Conservation (phyloP, 257 asterid species). For the Petunia secreta region DNA sequence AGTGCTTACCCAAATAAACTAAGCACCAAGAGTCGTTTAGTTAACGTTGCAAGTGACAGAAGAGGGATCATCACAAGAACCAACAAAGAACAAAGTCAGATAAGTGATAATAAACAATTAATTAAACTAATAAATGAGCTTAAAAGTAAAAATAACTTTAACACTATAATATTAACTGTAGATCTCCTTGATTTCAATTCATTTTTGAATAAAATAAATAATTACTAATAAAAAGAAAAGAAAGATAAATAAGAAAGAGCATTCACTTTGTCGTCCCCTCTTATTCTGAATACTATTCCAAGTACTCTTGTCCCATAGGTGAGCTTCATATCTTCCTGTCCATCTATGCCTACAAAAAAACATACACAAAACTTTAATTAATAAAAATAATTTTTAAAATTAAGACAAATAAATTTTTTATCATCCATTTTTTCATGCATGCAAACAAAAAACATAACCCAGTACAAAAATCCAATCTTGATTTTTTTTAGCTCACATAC, state of each 20-base stretch:
- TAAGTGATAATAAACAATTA: constrained; percentile 42
- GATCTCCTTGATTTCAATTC: constrained; percentile 57
- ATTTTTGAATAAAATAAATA: background rate
- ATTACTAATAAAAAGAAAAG: background rate
- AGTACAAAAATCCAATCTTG: background rate
- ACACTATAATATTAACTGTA: constrained; percentile 44
- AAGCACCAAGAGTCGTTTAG: constrained; percentile 50
- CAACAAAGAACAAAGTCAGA: constrained; percentile 46
- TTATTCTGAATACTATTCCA: constrained; percentile 85
- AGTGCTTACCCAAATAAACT: constrained; percentile 84
- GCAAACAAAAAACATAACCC: constrained; percentile 37
- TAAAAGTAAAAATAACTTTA: constrained; percentile 20
- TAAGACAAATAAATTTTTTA: background rate
- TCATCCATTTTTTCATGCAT: constrained; percentile 50
- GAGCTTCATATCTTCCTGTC: constrained; percentile 92
- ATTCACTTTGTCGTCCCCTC: constrained; percentile 81
- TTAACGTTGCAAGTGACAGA: constrained; percentile 46
- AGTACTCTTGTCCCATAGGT: constrained; percentile 83
- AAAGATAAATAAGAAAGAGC: background rate
- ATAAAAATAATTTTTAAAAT: constrained; percentile 1
- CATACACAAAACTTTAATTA: background rate
- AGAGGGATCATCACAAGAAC: constrained; percentile 44
- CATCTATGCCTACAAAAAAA: constrained; percentile 73
- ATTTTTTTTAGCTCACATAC: background rate
- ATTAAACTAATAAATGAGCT: constrained; percentile 24